phyloP scores from a whole-genome alignment of 2,329 filamentous ascomycete genomes.

The Ampelomyces quisqualis region DNA sequence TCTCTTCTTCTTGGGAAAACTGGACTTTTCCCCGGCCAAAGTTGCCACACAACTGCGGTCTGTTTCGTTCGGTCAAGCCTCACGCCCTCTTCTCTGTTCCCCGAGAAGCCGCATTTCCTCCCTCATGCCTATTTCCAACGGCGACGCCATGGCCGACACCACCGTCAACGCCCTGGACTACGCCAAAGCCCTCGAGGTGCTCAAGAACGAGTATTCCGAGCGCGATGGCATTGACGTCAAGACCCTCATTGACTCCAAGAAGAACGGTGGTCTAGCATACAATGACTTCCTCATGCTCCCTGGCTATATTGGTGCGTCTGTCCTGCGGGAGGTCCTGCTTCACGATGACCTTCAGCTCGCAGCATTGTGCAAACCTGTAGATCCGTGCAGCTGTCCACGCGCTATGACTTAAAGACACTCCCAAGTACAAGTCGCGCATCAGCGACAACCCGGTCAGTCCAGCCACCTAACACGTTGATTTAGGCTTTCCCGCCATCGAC shows the following conservation, averaged over 20 bases:
- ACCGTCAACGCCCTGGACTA: slow-evolving; percentile 66
- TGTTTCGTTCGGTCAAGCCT: slow-evolving; percentile 29
- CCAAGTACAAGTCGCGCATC: no score
- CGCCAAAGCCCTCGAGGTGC: slow-evolving; percentile 73
- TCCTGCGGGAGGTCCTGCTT: slow-evolving; percentile 6
- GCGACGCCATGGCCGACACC: slow-evolving; percentile 56
- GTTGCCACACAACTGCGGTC: slow-evolving; percentile 36
- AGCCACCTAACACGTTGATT: slow-evolving; percentile 14
- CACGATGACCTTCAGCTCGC: no score
- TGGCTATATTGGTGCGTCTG: slow-evolving; percentile 77
- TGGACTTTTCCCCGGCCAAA: slow-evolving; percentile 59
- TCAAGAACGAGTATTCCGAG: slow-evolving; percentile 73
- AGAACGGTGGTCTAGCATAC: slow-evolving; percentile 92
- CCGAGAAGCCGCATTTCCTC: slow-evolving; percentile 33
- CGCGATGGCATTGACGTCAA: slow-evolving; percentile 85
- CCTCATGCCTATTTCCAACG: slow-evolving; percentile 73
- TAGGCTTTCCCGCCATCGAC: slow-evolving; percentile 85
- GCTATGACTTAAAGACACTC: no score
- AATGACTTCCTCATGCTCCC: slow-evolving; percentile 98
- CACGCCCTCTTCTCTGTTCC: slow-evolving; percentile 26
- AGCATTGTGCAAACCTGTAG: not conserved
- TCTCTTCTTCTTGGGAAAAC: slow-evolving; percentile 53
- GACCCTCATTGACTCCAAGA: slow-evolving; percentile 85
- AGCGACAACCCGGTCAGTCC: no score
- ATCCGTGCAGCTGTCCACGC: no score